Base-by-base conservation (phyloP, 2,329 filamentous ascomycete genomes). In the Nemania bipapillata region DNA sequence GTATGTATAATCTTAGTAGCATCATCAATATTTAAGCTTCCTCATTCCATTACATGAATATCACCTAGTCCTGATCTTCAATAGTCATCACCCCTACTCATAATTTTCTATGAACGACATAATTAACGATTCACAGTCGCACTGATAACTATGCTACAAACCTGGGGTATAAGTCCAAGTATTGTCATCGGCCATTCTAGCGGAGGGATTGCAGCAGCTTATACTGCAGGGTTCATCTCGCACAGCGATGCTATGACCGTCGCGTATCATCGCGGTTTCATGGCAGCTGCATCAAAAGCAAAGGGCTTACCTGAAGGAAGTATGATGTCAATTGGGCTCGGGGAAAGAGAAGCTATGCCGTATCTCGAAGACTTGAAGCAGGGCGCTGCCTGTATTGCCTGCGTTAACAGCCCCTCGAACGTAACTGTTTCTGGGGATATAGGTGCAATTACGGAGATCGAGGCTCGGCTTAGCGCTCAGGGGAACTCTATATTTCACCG, bases 191-290 rank as follows among this genome's bases (percentile, higher is more conserved):
- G 66, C 9, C 66, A 69, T 40, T 65, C 62, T 2, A 63, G 57
- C 35, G 66, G 66, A 11, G 66, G 65, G 57, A 65, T 65, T 15
- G 66, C 42, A 2, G 66, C 66, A 4, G 66, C 66, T 4, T 69
- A 63, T 35, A 52, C 62, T 1, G 66, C 62, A 0, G 66, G 66
- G 4, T 26, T 50, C 7, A 20, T 62, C 4, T 40, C 56, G 12
- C 52, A 62, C 3, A 22, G 26, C 47, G 28, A 5, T 5, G 66
- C 62, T 7, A n/a, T 69, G 22, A 32, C n/a, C 4, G 57, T 56
- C 11, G 52, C 62, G 6, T 69, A 40, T 30, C 47, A 62, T 28
- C 64, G 61, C 8, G 65, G 68, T 6, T 65, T 67, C 40, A 66
- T 66, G 58, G 49, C 63, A 3, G 15, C 24, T 2, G 30, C 50